Conservation (phyloP, 2,329 filamentous ascomycete species). For the Alternaria brassicae region DNA sequence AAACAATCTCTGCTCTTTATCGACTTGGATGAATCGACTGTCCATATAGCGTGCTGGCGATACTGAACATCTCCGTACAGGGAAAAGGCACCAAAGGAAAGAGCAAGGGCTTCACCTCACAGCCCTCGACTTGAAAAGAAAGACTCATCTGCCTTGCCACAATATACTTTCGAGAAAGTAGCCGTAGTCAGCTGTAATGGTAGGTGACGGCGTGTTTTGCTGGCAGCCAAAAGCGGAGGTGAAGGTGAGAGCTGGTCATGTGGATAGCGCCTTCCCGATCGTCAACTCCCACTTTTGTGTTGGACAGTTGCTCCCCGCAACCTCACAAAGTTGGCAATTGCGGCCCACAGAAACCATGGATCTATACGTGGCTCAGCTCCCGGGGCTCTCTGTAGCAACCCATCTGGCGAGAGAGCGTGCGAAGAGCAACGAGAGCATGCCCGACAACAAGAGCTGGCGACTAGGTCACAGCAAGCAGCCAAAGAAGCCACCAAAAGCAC, state of each 20-base stretch:
- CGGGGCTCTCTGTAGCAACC: constrained; percentile 10
- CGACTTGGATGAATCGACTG: background rate
- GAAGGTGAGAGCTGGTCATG: constrained; percentile 4
- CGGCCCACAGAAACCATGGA: constrained; percentile 7
- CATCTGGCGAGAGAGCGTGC: constrained; percentile 6
- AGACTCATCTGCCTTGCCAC: background rate
- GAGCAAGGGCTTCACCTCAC: background rate
- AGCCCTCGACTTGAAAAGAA: too few relatives aligned
- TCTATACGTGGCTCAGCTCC: constrained; percentile 10
- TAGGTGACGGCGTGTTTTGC: background rate
- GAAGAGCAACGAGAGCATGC: constrained; percentile 18
- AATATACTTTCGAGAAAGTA: background rate
- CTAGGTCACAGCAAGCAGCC: constrained; percentile 26
- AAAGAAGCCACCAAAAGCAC: constrained; percentile 27
- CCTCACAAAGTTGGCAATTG: background rate
- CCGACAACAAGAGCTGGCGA: constrained; percentile 35
- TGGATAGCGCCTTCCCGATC: background rate
- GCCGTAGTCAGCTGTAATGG: background rate
- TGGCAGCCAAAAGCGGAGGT: background rate
- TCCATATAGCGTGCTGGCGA: background rate
- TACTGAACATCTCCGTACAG: background rate
- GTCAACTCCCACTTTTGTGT: background rate
- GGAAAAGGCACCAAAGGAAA: background rate
- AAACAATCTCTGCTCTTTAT: background rate
- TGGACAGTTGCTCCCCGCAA: background rate